Conservation (phyloP, 805 yeast genomes). For the Kluyveromyces lactis region DNA sequence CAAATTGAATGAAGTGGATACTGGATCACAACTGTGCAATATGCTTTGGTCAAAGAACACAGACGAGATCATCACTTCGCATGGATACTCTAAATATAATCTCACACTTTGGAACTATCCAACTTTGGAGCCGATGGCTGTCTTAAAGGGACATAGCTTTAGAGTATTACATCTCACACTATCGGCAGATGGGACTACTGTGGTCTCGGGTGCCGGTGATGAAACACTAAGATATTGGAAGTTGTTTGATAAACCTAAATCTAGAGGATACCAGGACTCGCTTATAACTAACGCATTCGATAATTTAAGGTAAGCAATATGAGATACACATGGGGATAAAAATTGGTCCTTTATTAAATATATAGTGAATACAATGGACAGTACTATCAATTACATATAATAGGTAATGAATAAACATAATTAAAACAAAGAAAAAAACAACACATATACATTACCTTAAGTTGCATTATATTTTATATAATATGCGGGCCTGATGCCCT, state of each 20-base stretch:
- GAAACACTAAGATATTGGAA: conserved; percentile 96
- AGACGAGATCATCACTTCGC: conserved; percentile 88
- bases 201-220: conserved; percentile 98
- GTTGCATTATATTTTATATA: no score
- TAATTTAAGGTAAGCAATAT: conserved; percentile 46
- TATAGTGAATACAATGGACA: no score
- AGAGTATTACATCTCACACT: conserved; percentile 82
- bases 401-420: no score
- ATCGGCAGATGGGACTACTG: conserved; percentile 93
- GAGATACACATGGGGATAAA: no score
- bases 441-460: no score
- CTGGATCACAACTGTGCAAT: conserved; percentile 95
- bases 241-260: conserved; percentile 70
- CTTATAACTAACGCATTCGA: conserved; percentile 66
- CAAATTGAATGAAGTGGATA: conserved; percentile 71
- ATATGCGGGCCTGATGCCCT: no score
- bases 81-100: conserved; percentile 88
- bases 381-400: no score
- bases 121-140: conserved; percentile 83
- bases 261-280: conserved; percentile 50
- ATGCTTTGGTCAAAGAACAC: conserved; percentile 88
- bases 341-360: no score
- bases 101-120: conserved; percentile 92
- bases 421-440: no score
- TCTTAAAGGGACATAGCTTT: conserved; percentile 88